Base-by-base conservation (phyloP, 352 stramenopile genomes). In the Globisporangium mamillatum region DNA sequence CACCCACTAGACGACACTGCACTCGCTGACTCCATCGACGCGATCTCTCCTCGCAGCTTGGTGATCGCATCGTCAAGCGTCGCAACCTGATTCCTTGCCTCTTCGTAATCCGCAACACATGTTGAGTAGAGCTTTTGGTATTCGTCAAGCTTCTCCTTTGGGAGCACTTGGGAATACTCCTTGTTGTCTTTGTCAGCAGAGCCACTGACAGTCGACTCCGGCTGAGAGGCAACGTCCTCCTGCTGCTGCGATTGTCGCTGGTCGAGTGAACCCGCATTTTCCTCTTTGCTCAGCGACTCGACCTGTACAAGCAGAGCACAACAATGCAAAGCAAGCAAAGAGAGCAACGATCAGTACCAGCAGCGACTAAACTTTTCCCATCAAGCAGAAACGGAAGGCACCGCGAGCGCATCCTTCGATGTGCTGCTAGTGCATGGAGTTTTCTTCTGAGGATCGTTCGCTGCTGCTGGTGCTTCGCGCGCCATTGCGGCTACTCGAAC, bases 221-320 rank as follows among this genome's bases (percentile, higher is more conserved):
- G 18, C 44, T 52, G 18, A 9, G 44, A 4, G 18, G 5, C 44
- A 52, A 24, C 9, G 18, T 4, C 34, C 34, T 3, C 36, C 64
- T 6, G n/a, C 46, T 27, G 12, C 25, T 38, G 12, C 14, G 7
- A 14, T 8, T 32, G 46, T n/a, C 10, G 41, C 24, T 64, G 59
- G 22, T 70, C 1, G 76, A 67, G 1, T 81, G 72, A 20, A 91
- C 60, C 20, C 74, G 67, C 55, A 76, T 74, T 44, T 86, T 86
- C 52, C 80, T 86, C 29, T 85, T 75, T 81, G 32, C n/a, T 50
- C 32, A 48, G 32, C 32, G 22, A 24, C 56, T 36, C n/a, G 20
- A 44, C 27, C 60, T 60, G 38, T 16, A 34, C 55, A 60, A 34
- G 38, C 55, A 60, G 27, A 60, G 27, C 22, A 63, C n/a, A 66